A percentile compares a stretch with the other conserved stretches of the same genome.
phyloP scores from a whole-genome alignment of 352 stramenopile species.

The Phytophthora rubi region DNA sequence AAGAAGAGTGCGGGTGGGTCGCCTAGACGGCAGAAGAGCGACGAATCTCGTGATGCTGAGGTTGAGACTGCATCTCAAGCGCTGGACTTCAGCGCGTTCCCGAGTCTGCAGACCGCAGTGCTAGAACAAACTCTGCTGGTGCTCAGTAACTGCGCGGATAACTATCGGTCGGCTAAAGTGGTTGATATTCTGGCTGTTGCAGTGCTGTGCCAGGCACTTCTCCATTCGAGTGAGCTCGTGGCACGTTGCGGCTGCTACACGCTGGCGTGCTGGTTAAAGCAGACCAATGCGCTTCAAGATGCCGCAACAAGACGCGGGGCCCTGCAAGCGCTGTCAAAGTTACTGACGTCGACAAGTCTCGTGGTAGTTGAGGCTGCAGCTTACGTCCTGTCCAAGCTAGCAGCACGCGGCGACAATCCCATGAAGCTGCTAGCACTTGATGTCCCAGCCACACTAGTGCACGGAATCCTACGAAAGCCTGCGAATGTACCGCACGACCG shows the following conservation, averaged over 20 bases:
- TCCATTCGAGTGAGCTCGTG: constrained; percentile 71
- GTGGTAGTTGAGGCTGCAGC: constrained; percentile 67
- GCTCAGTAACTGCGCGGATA: constrained; percentile 70
- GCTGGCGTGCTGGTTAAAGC: constrained; percentile 68
- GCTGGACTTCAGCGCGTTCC: constrained; percentile 67
- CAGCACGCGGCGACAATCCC: constrained; percentile 67
- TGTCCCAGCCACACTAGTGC: constrained; percentile 56
- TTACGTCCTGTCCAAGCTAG: constrained; percentile 71
- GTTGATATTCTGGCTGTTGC: constrained; percentile 66
- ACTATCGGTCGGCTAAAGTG: constrained; percentile 42
- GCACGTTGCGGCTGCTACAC: constrained; percentile 76
- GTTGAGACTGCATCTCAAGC: constrained; percentile 21
- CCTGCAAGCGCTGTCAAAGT: constrained; percentile 57
- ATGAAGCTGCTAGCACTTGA: constrained; percentile 71
- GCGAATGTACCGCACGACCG: constrained; percentile 50
- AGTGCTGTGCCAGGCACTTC: constrained; percentile 59
- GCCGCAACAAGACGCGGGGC: constrained; percentile 51
- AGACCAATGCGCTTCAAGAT: constrained; percentile 51
- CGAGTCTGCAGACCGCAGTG: constrained; percentile 58
- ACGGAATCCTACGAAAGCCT: constrained; percentile 51
- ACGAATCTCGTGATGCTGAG: constrained; percentile 27
- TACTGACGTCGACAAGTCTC: constrained; percentile 66
- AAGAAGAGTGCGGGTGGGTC: constrained; percentile 19
- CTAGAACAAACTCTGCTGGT: constrained; percentile 74
- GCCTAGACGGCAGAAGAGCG: constrained; percentile 20